phyloP scores from a whole-genome alignment of 805 yeast genomes.

The Saccharomycopsis fodiens region DNA sequence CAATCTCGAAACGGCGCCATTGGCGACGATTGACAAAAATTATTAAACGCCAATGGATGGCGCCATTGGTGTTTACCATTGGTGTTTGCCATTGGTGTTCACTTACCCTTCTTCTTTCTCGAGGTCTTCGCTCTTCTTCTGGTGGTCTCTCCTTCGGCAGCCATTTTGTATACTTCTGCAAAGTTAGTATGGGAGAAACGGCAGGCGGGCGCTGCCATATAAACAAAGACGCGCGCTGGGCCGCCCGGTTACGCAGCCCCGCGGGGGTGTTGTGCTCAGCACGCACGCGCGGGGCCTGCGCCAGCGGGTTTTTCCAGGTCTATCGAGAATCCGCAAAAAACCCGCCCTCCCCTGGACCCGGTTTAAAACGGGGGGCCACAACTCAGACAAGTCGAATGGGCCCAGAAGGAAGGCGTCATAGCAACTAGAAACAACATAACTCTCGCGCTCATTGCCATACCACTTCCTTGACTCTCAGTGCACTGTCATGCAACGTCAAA shows the following conservation, averaged over 20 bases:
- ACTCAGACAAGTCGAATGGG: too few relatives aligned
- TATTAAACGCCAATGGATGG: neutral
- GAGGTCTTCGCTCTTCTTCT: constrained; percentile 28
- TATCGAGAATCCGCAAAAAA: constrained; percentile 1
- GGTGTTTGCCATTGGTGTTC: neutral
- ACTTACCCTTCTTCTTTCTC: constrained; percentile 37
- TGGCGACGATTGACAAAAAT: neutral
- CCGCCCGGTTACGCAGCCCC: neutral
- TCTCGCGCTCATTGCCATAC: neutral
- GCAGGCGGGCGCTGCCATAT: neutral
- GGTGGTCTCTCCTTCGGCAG: constrained; percentile 30
- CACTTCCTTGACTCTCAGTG: too few relatives aligned
- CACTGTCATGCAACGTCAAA: neutral
- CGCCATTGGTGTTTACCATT: neutral
- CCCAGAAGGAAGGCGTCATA: too few relatives aligned
- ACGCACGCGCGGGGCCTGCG: constrained; percentile 3
- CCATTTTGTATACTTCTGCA: constrained; percentile 24
- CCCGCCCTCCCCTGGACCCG: too few relatives aligned
- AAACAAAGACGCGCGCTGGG: neutral
- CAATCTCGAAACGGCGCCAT: too few relatives aligned
- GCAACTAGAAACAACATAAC: neutral
- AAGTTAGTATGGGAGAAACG: constrained; percentile 2
- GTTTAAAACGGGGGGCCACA: too few relatives aligned
- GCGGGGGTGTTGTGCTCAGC: constrained; percentile 1
- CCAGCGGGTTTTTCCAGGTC: constrained; percentile 4